Base-by-base conservation (phyloP, 2,329 filamentous ascomycete species). In the Venturia asperata region DNA sequence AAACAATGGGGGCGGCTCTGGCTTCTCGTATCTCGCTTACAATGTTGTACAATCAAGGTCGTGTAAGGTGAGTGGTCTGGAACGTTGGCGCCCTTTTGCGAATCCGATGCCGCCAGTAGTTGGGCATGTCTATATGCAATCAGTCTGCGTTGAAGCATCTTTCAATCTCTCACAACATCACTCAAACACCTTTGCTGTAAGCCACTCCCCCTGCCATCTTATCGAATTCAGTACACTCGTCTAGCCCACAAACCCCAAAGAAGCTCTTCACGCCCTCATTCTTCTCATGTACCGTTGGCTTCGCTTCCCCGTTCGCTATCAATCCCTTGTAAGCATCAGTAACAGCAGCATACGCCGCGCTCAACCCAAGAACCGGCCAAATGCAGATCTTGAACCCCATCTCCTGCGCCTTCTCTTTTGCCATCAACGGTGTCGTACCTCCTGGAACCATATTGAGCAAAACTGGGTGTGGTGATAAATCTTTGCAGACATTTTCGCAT, bases 321-420 rank as follows among this genome's bases (percentile, higher is more conserved):
- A 82, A 68, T 21, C 70, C 67, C 27, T 72, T 65, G 17, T 78
- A 69, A 7, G 73, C 76, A 34, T 76, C 74, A 34, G 37, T 47
- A 62, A 42, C 39, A 47, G 39, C 60, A 27, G 60, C 60, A 41
- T 43, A 62, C 37, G 60, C 39, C 30, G 60, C 60, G n/a, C 60
- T 47, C 37, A 62, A 43, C 39, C 21, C 43, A 19, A 62, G 37
- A 62, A 79, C 80, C 3, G 83, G 83, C 69, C 82, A 84, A 65
- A 87, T 87, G 58, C 85, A 81, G 65, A 87, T 78, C 66, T 79
- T 78, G 72, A 83, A 87, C 0, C 85, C 85, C 69, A 85, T 76
- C 49, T 80, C 75, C 66, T 77, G 77, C 11, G 83, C 84, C 69
- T 86, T 80, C 0, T 79, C 72, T 2, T 79, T 79, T 0, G 78